A percentile compares a stretch with the other conserved stretches of the same genome.
Evolutionary conservation across 1,284 basidiomycete genomes (phyloP).

Genomic region (Amylostereum areolatum): DNA sequence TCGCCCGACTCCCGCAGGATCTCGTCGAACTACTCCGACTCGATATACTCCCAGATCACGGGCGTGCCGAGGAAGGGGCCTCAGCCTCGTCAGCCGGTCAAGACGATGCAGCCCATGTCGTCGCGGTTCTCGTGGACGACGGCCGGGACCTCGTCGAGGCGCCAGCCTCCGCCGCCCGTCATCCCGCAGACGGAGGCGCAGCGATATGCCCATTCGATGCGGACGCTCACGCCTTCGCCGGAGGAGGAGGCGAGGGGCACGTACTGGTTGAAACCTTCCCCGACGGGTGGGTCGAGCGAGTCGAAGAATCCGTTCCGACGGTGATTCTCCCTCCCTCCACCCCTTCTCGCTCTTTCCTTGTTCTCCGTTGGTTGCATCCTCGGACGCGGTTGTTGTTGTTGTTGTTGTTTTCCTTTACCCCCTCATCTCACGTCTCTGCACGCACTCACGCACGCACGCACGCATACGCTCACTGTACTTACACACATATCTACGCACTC

Average conservation of each 20-base stretch:
- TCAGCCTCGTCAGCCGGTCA: constrained; percentile 64
- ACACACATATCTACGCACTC: too few relatives aligned
- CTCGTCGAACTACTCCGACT: constrained; percentile 36
- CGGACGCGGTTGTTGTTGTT: too few relatives aligned
- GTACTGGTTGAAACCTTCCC: constrained; percentile 26
- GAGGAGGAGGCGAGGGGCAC: constrained; percentile 16
- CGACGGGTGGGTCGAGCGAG: constrained; percentile 21
- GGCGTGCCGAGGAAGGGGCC: constrained; percentile 52
- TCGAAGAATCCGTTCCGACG: constrained; percentile 31
- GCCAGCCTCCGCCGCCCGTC: constrained; percentile 15
- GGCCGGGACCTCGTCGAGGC: constrained; percentile 22
- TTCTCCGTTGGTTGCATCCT: too few relatives aligned
- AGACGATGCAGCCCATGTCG: constrained; percentile 29
- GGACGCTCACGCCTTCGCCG: constrained; percentile 10
- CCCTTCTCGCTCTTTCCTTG: too few relatives aligned
- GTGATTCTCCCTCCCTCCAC: too few relatives aligned
- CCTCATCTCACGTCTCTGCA: too few relatives aligned
- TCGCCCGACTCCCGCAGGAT: constrained; percentile 11
- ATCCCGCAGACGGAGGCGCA: constrained; percentile 49
- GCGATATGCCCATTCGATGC: constrained; percentile 45
- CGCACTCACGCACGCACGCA: too few relatives aligned
- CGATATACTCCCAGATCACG: constrained; percentile 64
- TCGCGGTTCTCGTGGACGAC: constrained; percentile 44
- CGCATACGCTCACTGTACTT: too few relatives aligned
- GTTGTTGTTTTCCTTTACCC: too few relatives aligned